Percentiles rank a stretch among this genome's conserved stretches.
Conservation (phyloP, 805 yeast species). For the Candida taoyuanica region DNA sequence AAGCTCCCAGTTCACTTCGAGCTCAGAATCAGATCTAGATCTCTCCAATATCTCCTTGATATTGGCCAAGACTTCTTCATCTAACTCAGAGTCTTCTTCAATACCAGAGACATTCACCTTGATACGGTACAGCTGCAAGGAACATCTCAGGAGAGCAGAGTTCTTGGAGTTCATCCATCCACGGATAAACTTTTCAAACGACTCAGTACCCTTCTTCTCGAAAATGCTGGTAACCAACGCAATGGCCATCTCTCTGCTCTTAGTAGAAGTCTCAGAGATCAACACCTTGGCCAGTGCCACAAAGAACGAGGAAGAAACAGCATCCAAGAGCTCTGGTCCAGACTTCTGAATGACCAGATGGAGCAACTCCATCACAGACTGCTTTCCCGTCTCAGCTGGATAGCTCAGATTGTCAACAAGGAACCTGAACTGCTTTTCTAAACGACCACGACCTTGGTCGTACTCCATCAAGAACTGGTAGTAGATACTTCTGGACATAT, state of each 20-base stretch:
- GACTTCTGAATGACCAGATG: conserved; percentile 66
- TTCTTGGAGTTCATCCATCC: conserved; percentile 62
- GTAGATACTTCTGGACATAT: conserved; percentile 76
- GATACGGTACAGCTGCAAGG: conserved; percentile 67
- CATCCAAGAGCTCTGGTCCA: conserved; percentile 51
- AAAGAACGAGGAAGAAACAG: conserved; percentile 71
- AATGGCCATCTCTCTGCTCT: conserved; percentile 81
- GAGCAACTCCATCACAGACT: conserved; percentile 85
- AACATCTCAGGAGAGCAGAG: conserved; percentile 57
- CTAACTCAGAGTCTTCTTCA: conserved; percentile 41
- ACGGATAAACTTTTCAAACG: conserved; percentile 33
- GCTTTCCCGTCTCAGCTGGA: conserved; percentile 81
- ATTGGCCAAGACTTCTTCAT: conserved; percentile 35
- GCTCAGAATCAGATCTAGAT: conserved; percentile 34
- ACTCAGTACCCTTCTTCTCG: conserved; percentile 38
- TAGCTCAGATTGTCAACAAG: conserved; percentile 77
- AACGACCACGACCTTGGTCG: conserved; percentile 84
- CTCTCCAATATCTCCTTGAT: conserved; percentile 32
- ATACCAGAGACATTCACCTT: conserved; percentile 38
- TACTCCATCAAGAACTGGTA: conserved; percentile 87
- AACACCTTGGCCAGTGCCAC: conserved; percentile 75
- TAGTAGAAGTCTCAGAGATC: conserved; percentile 70
- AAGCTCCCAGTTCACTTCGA: conserved; percentile 67
- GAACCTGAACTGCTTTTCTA: conserved; percentile 78
- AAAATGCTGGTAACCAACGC: conserved; percentile 54